Conservation (phyloP, 192 early-diverging fungal genomes). For the Linnemannia hyalina region DNA sequence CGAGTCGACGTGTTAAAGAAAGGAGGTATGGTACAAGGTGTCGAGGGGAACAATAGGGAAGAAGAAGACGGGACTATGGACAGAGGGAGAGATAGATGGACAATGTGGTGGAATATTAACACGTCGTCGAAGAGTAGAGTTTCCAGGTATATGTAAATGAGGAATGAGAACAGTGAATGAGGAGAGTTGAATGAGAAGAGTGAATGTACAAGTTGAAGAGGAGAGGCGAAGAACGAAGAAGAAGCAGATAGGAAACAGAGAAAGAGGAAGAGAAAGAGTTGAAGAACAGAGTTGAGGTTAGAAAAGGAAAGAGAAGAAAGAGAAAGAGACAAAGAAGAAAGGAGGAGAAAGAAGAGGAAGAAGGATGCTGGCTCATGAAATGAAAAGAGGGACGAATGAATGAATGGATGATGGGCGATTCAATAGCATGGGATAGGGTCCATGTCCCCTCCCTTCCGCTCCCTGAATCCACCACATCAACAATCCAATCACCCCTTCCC, state of each 20-base stretch:
- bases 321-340: background rate
- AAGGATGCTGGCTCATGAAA: background rate
- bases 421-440: too few relatives aligned
- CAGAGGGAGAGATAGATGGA: background rate
- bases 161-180: slow-evolving; percentile 4
- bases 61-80: background rate
- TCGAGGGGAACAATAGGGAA: background rate
- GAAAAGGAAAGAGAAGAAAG: background rate
- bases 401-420: background rate
- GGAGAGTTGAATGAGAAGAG: background rate
- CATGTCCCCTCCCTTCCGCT: too few relatives aligned
- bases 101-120: background rate
- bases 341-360: background rate
- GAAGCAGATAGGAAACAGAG: background rate
- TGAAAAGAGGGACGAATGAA: background rate
- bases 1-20: background rate
- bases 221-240: background rate
- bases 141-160: background rate
- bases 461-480: too few relatives aligned
- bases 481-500: too few relatives aligned
- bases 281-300: background rate
- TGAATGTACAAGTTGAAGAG: background rate
- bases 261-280: background rate
- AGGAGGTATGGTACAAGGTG: background rate
- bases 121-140: background rate